These are phyloP conservation scores for Echeveria elegans DNA, from an alignment of 164 flowering plant species.

Conservation along the genomic window DNA sequence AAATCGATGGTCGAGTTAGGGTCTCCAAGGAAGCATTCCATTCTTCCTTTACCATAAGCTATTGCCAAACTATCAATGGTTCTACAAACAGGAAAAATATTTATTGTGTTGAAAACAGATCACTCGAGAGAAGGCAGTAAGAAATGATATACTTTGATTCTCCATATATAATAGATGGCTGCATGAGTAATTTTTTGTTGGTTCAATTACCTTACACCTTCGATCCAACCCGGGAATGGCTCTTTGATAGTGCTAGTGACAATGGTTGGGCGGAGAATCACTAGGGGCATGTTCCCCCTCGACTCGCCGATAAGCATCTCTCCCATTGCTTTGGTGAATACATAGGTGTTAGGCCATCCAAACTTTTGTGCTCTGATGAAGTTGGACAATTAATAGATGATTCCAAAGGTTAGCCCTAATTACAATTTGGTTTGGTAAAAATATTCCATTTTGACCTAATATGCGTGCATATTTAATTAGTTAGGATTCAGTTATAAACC, in stretches of 20 bases:
- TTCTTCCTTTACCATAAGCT: constrained; percentile 56
- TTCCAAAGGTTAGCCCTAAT: no score
- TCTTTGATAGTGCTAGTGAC: constrained; percentile 32
- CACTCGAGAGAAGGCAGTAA: background rate
- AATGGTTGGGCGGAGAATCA: constrained; percentile 34
- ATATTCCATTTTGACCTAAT: background rate
- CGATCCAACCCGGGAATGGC: constrained; percentile 46
- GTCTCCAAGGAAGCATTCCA: constrained; percentile 48
- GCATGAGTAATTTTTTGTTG: background rate
- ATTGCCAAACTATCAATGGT: constrained; percentile 52
- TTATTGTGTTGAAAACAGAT: background rate
- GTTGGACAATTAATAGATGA: background rate
- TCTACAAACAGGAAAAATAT: constrained; percentile 22
- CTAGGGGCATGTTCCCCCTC: constrained; percentile 24
- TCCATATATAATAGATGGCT: background rate
- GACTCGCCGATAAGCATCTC: constrained; percentile 33
- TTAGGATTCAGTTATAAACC: constrained; percentile 25
- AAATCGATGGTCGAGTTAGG: constrained; percentile 30
- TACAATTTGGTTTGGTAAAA: no score
- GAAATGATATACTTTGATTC: background rate
- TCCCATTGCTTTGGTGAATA: constrained; percentile 45
- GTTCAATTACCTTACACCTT: constrained; percentile 19
- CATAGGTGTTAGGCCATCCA: constrained; percentile 43
- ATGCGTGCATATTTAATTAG: background rate
- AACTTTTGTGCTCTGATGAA: constrained; percentile 23